Percentiles rank a stretch among this genome's conserved stretches.
Conservation (phyloP, 1,284 basidiomycete species). For the Coriolopsis trogii region DNA sequence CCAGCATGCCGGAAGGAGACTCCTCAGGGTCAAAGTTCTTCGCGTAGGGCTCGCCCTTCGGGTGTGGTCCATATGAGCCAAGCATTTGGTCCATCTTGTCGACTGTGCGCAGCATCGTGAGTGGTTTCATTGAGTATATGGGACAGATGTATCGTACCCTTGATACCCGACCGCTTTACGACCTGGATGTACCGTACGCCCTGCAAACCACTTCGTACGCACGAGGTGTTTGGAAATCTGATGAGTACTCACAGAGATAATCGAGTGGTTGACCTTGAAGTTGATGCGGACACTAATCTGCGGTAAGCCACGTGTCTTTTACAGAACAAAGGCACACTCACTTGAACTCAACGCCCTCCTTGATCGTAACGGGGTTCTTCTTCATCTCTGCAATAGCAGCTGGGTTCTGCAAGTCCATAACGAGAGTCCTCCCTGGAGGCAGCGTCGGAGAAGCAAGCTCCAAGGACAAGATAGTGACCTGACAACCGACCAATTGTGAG, state of each 20-base stretch:
- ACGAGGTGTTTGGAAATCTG: conserved; percentile 3
- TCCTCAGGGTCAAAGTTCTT: conserved; percentile 81
- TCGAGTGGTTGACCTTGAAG: conserved; percentile 84
- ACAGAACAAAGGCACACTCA: conserved; percentile 32
- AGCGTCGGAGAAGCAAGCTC: conserved; percentile 71
- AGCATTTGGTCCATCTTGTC: conserved; percentile 92
- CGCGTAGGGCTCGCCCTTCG: conserved; percentile 58
- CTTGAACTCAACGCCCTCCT: conserved; percentile 87
- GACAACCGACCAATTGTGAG: background rate
- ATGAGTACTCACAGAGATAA: conserved; percentile 67
- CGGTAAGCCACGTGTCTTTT: conserved; percentile 11
- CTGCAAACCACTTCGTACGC: conserved; percentile 37
- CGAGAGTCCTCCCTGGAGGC: conserved; percentile 61
- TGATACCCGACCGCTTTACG: conserved; percentile 76
- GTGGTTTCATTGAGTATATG: background rate
- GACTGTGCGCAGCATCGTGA: conserved; percentile 47
- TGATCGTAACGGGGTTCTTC: conserved; percentile 77
- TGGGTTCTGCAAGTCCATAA: conserved; percentile 57
- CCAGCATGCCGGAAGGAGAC: conserved; percentile 82
- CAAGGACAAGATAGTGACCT: conserved; percentile 74
- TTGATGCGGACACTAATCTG: conserved; percentile 67
- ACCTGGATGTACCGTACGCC: conserved; percentile 86
- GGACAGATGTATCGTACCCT: conserved; percentile 45
- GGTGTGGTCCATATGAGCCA: conserved; percentile 79
- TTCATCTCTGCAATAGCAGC: conserved; percentile 52